A percentile compares a stretch with the other conserved stretches of the same genome.
phyloP scores from a whole-genome alignment of 495 filamentous ascomycete genomes.

The Lophiostoma macrostomum region DNA sequence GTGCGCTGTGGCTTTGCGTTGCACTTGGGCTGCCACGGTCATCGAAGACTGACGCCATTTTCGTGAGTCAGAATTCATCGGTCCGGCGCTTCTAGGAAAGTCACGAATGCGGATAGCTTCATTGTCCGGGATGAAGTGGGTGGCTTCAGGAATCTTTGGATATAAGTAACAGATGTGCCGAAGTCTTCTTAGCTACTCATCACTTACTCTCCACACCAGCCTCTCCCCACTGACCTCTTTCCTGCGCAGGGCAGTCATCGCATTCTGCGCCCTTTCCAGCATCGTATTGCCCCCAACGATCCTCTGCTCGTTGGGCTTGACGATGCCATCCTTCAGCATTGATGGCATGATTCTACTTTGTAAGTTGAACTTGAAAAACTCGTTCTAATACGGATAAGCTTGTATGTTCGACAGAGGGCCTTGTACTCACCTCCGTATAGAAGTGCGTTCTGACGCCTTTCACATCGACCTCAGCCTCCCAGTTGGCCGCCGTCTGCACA shows the following conservation, averaged over 20 bases:
- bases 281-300: constrained; percentile 49
- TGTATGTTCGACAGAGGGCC: neutral
- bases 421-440: constrained; percentile 44
- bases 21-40: too few relatives aligned
- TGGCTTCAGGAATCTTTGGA: neutral
- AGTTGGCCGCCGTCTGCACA: constrained; percentile 38
- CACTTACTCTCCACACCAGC: constrained; percentile 31
- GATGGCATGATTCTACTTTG: constrained; percentile 51
- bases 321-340: constrained; percentile 44
- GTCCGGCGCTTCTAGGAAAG: too few relatives aligned
- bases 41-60: too few relatives aligned
- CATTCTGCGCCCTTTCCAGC: constrained; percentile 47
- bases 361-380: constrained; percentile 47
- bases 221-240: constrained; percentile 33
- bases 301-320: constrained; percentile 48
- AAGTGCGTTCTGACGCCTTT: constrained; percentile 49
- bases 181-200: constrained; percentile 15
- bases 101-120: too few relatives aligned
- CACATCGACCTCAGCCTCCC: constrained; percentile 50
- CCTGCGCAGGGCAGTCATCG: constrained; percentile 31
- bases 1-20: too few relatives aligned
- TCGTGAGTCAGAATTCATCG: too few relatives aligned
- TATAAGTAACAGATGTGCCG: too few relatives aligned
- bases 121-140: too few relatives aligned
- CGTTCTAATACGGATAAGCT: constrained; percentile 41